These are phyloP conservation scores for Infundibulicybe gibba DNA, from an alignment of 768 basidiomycete species.

Conservation along the genomic window DNA sequence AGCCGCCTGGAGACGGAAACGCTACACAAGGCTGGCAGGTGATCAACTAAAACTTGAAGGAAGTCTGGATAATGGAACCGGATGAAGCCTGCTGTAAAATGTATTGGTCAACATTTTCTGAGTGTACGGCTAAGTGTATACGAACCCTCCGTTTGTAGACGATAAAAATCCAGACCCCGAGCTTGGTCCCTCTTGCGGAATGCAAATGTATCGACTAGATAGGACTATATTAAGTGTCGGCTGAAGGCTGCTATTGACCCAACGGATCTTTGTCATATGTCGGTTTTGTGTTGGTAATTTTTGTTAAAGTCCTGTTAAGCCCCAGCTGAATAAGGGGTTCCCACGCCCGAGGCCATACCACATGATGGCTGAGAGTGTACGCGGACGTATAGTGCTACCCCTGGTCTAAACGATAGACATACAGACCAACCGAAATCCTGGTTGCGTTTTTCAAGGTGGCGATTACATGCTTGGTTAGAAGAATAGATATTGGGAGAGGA, in stretches of 20 bases:
- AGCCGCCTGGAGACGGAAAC: slow-evolving; percentile 40
- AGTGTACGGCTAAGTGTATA: not conserved
- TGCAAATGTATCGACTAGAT: slow-evolving; percentile 13
- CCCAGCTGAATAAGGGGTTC: slow-evolving; percentile 36
- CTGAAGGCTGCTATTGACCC: not conserved
- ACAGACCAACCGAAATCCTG: too few relatives aligned
- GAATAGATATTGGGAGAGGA: too few relatives aligned
- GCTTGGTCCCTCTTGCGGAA: slow-evolving; percentile 21
- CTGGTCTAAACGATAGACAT: too few relatives aligned
- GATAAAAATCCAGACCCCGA: slow-evolving; percentile 17
- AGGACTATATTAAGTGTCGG: not conserved
- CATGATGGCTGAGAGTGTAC: too few relatives aligned
- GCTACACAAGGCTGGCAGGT: slow-evolving; percentile 31
- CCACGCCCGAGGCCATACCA: slow-evolving; percentile 37
- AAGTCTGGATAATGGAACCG: slow-evolving; percentile 50
- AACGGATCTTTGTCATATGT: slow-evolving; percentile 16
- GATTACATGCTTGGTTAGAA: too few relatives aligned
- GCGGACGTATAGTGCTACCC: too few relatives aligned
- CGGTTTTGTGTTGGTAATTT: slow-evolving; percentile 16
- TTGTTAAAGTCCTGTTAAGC: slow-evolving; percentile 28
- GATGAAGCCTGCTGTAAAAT: slow-evolving; percentile 15
- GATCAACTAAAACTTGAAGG: slow-evolving; percentile 39
- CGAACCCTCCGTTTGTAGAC: slow-evolving; percentile 15
- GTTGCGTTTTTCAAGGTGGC: too few relatives aligned
- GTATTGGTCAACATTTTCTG: not conserved